Evolutionary conservation across 139 green algal species (phyloP), one percentile per base, ranked within the genome.

Genomic region (Tetradesmus obliquus): DNA sequence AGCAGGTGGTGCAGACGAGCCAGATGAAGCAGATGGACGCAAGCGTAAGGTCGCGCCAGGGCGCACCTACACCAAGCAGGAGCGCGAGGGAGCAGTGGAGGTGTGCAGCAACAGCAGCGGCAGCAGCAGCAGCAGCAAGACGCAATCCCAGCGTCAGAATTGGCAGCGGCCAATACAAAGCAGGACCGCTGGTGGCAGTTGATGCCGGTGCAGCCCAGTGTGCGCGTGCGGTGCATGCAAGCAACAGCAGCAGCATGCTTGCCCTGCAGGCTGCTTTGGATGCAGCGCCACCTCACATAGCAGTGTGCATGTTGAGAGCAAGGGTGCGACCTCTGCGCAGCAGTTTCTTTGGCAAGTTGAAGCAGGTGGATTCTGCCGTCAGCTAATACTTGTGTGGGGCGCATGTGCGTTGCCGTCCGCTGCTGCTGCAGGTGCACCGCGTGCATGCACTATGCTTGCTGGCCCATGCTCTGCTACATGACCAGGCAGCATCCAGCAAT

Each of bases 391-490:
- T 32, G 10, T 32, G 82, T 10, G 55, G 15, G n/a, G 81, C 20
- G 13, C 32, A 32, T 87, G 82, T 60, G 32, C 32, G 32, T 45
- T 45, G 32, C 32, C 9, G 9, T 69, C 51, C 53, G 58, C 24
- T 55, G n/a, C 10, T 82, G 7, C 10, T n/a, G 57, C 74, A 95
- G 90, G 91, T 97, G 80, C 96, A 98, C 92, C 82, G 91, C 0
- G 88, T 86, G 6, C 93, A 96, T 79, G 86, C 97, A 81, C 92
- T 98, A 88, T 97, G 95, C 92, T 93, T 97, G 88, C 92, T 98
- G 82, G 95, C 87, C 0, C 91, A 94, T 3, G 94, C 91, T 51
- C 57, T 95, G 74, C 74, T 94, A 55, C 66, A 94, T 20, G 97
- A 98, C 81, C 84, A 62, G 13, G 95, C 93, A 17, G 95, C 97